Conservation (phyloP, 768 basidiomycete species). For the Dendrothele bispora region DNA sequence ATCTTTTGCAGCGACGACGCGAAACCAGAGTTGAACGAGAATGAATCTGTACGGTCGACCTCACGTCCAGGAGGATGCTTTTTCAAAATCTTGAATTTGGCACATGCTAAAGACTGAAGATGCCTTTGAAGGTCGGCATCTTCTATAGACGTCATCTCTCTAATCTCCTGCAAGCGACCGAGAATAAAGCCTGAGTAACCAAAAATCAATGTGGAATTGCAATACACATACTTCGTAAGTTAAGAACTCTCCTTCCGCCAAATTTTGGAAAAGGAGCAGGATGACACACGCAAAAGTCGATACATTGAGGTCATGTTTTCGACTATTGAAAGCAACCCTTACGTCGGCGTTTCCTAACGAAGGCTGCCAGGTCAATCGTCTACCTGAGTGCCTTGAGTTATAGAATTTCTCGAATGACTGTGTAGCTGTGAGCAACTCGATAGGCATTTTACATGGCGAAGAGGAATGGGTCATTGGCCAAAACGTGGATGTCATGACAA, state of each 20-base stretch:
- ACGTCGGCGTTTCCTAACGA: constrained; percentile 91
- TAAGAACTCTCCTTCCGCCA: constrained; percentile 66
- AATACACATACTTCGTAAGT: constrained; percentile 64
- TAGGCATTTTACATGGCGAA: constrained; percentile 67
- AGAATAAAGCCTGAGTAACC: background rate
- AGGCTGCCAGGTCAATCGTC: constrained; percentile 90
- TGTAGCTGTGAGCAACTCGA: constrained; percentile 59
- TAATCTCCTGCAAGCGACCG: constrained; percentile 69
- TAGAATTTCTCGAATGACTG: constrained; percentile 90
- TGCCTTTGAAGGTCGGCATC: constrained; percentile 85
- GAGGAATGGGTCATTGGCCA: constrained; percentile 84
- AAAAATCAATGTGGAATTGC: too few species aligned
- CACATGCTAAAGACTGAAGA: constrained; percentile 93
- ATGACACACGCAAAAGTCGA: constrained; percentile 88
- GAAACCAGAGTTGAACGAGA: constrained; percentile 88
- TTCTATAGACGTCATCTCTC: constrained; percentile 69
- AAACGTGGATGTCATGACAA: constrained; percentile 93
- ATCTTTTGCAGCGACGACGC: constrained; percentile 81
- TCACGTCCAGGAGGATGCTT: constrained; percentile 91
- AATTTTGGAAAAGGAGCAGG: constrained; percentile 80
- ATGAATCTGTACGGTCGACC: constrained; percentile 70
- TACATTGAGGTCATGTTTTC: constrained; percentile 88
- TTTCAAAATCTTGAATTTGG: constrained; percentile 88
- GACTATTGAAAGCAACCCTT: constrained; percentile 72
- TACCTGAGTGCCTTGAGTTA: constrained; percentile 82